These are phyloP conservation scores for Colletotrichum costaricense DNA, from an alignment of 2,329 filamentous ascomycete species.

Conservation along the genomic window DNA sequence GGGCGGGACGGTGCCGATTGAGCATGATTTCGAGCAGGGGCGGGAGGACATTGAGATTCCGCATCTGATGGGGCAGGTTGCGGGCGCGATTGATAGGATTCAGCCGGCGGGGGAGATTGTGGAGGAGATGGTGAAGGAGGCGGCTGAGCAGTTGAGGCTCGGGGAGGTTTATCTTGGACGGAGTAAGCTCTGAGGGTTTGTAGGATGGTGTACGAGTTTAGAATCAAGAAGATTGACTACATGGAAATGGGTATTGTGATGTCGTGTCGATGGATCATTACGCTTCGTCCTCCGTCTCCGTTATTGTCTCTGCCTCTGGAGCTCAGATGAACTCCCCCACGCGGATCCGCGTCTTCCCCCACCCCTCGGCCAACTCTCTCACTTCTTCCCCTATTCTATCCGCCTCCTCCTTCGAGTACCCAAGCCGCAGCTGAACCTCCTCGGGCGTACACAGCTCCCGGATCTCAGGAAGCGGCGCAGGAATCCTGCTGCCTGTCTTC, in stretches of 20 bases:
- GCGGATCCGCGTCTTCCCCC: constrained; percentile 22
- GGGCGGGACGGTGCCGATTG: constrained; percentile 80
- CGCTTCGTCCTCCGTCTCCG: not conserved
- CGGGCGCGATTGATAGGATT: constrained; percentile 79
- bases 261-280: not conserved
- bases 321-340: constrained; percentile 21
- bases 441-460: constrained; percentile 10
- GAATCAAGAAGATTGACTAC: not conserved
- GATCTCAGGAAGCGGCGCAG: constrained; percentile 17
- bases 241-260: constrained; percentile 25
- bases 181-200: constrained; percentile 52
- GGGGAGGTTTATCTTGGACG: constrained; percentile 70
- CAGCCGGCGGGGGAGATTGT: constrained; percentile 88
- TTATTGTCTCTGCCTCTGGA: no score
- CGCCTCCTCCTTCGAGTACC: constrained; percentile 14
- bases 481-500: not conserved
- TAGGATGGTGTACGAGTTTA: not conserved
- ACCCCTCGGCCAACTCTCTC: constrained; percentile 19
- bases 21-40: constrained; percentile 84
- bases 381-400: constrained; percentile 27
- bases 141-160: constrained; percentile 73
- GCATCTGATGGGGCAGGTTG: constrained; percentile 94
- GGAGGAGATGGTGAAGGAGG: constrained; percentile 88
- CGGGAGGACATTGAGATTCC: constrained; percentile 86
- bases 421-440: constrained; percentile 4